Evolutionary conservation across 495 filamentous ascomycete genomes (phyloP).

Genomic region (Pseudevernia furfuracea): DNA sequence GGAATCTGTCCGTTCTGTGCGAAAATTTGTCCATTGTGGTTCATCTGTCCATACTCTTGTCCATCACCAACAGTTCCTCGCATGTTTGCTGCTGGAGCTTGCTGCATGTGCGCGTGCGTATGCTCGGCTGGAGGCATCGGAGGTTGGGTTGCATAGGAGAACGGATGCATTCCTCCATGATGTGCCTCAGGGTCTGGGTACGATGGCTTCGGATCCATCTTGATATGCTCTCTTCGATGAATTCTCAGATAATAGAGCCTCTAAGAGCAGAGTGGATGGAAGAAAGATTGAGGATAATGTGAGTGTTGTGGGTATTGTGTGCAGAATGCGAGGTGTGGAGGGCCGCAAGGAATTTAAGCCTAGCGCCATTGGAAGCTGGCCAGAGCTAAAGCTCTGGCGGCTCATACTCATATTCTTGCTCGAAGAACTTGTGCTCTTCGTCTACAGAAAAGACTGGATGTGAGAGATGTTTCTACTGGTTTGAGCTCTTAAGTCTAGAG

Average conservation of each 20-base stretch:
- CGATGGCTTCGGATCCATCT: slow-evolving; percentile 8
- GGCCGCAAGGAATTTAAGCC: not conserved
- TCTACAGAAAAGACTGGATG: not conserved
- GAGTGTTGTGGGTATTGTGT: no score
- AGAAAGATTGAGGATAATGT: not conserved
- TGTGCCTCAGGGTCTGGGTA: slow-evolving; percentile 12
- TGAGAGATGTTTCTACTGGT: not conserved
- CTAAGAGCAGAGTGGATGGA: not conserved
- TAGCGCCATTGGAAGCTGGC: slow-evolving; percentile 15
- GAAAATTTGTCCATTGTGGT: slow-evolving; percentile 10
- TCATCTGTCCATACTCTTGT: slow-evolving; percentile 10
- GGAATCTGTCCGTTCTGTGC: slow-evolving; percentile 10
- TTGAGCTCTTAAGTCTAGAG: slow-evolving; percentile 1
- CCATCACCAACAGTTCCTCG: slow-evolving; percentile 8
- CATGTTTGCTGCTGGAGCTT: slow-evolving; percentile 19
- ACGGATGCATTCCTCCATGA: slow-evolving; percentile 15
- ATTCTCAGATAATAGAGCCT: not conserved
- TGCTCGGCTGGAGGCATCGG: slow-evolving; percentile 15
- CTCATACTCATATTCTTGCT: not conserved
- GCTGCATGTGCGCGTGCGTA: slow-evolving; percentile 13
- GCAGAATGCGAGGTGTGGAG: slow-evolving; percentile 1
- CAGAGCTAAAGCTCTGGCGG: slow-evolving; percentile 10
- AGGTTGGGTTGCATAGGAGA: slow-evolving; percentile 16
- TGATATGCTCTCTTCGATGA: not conserved
- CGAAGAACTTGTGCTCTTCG: not conserved